Evolutionary conservation across 2,329 filamentous ascomycete genomes (phyloP).

Genomic region (Byssoonygena ceratinophila): DNA sequence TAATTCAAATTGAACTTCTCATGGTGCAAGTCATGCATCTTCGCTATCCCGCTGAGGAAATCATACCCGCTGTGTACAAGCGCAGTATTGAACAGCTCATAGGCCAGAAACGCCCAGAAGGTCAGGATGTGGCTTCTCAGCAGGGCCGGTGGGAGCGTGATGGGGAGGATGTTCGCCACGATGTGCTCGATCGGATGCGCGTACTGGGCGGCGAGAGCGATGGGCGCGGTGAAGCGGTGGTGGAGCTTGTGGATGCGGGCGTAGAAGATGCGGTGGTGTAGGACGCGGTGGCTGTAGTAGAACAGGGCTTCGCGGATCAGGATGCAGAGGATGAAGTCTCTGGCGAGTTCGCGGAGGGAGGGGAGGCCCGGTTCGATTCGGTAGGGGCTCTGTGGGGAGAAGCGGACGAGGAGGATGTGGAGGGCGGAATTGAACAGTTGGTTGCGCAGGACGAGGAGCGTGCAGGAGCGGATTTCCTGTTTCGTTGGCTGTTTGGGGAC

Average conservation of each 20-base stretch:
- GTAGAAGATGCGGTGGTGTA: constrained; percentile 44
- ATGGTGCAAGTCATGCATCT: constrained; percentile 48
- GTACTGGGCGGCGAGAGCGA: constrained; percentile 47
- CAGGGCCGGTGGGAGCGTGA: constrained; percentile 41
- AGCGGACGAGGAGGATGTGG: constrained; percentile 18
- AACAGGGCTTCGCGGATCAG: constrained; percentile 43
- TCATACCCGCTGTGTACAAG: constrained; percentile 51
- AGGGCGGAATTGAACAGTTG: constrained; percentile 38
- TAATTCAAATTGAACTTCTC: constrained; percentile 48
- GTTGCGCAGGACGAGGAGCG: constrained; percentile 32
- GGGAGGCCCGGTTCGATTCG: constrained; percentile 35
- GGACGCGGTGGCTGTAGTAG: constrained; percentile 47
- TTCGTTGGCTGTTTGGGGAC: constrained; percentile 15
- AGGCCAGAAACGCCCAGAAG: constrained; percentile 42
- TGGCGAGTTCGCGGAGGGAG: constrained; percentile 26
- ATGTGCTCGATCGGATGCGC: constrained; percentile 49
- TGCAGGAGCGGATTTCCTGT: constrained; percentile 15
- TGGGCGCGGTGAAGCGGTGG: constrained; percentile 47
- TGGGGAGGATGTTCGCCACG: constrained; percentile 44
- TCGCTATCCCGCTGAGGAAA: constrained; percentile 42
- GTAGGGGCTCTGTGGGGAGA: constrained; percentile 26
- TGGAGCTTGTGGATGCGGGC: constrained; percentile 46
- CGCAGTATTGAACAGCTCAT: constrained; percentile 43
- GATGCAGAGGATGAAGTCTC: constrained; percentile 36
- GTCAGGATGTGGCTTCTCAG: constrained; percentile 44